Evolutionary conservation across 2,329 filamentous ascomycete genomes (phyloP).

Genomic region (Paraphoma chrysanthemicola): DNA sequence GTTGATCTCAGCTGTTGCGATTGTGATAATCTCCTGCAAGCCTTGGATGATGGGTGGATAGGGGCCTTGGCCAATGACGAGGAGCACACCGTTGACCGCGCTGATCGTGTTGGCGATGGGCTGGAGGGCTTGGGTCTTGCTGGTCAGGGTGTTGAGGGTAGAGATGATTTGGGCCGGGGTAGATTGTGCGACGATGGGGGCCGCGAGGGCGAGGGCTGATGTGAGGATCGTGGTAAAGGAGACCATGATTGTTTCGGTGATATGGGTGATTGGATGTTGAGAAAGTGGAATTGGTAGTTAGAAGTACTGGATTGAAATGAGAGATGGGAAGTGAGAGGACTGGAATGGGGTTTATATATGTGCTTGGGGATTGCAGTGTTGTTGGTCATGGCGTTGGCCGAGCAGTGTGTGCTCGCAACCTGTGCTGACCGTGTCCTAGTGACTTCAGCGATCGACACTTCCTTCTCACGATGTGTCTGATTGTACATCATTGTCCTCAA

Average conservation of each 20-base stretch:
- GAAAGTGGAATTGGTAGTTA: not conserved
- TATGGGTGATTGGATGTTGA: not conserved
- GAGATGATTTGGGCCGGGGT: slow-evolving; percentile 11
- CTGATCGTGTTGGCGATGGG: slow-evolving; percentile 13
- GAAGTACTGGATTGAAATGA: no score
- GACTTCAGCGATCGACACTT: no score
- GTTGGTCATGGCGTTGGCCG: no score
- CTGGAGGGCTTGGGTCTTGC: slow-evolving; percentile 15
- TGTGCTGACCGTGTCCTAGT: no score
- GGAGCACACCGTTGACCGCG: slow-evolving; percentile 12
- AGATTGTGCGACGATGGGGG: slow-evolving; percentile 6
- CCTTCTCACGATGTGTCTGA: no score
- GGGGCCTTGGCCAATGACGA: slow-evolving; percentile 17
- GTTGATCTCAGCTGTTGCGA: not conserved
- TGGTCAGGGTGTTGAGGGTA: slow-evolving; percentile 12
- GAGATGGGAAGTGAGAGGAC: no score
- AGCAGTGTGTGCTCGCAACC: no score
- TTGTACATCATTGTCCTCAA: no score
- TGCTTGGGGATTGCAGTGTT: no score
- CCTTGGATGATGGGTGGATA: slow-evolving; percentile 17
- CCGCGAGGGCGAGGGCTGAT: slow-evolving; percentile 15
- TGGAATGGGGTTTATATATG: no score
- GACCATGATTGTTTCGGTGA: slow-evolving; percentile 13
- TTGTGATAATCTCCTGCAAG: slow-evolving; percentile 18
- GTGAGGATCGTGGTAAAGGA: slow-evolving; percentile 18